A percentile compares a stretch with the other conserved stretches of the same genome.
Evolutionary conservation across 306 rosid genomes (phyloP).

Genomic region (Mimosa bimucronata): DNA sequence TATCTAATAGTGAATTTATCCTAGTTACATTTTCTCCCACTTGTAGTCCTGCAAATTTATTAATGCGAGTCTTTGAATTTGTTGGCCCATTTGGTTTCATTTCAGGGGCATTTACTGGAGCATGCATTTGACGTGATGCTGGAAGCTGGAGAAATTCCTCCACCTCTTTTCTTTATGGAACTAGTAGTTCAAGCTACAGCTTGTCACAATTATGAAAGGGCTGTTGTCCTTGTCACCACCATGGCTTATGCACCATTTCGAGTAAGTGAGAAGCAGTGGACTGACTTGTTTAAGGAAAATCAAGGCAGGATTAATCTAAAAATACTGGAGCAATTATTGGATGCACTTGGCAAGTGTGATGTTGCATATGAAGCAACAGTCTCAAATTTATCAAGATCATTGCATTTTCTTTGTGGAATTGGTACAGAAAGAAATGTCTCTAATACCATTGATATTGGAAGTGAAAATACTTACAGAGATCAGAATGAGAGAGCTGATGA

Average conservation of each 20-base stretch:
- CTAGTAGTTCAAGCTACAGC: constrained; percentile 68
- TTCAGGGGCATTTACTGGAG: constrained; percentile 82
- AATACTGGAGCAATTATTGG: constrained; percentile 52
- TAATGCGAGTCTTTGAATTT: constrained; percentile 21
- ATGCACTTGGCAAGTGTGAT: constrained; percentile 55
- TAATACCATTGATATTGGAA: constrained; percentile 40
- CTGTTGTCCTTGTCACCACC: constrained; percentile 62
- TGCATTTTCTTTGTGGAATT: constrained; percentile 55
- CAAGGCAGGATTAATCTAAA: constrained; percentile 51
- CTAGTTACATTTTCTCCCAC: neutral
- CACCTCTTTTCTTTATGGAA: constrained; percentile 58
- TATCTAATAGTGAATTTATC: constrained; percentile 1
- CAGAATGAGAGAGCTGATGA: constrained; percentile 39
- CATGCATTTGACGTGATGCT: constrained; percentile 80
- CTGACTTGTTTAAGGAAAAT: constrained; percentile 58
- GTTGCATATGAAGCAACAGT: constrained; percentile 71
- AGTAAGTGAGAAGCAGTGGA: constrained; percentile 77
- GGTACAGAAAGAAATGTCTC: constrained; percentile 39
- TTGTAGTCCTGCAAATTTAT: neutral
- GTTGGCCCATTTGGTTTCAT: constrained; percentile 39
- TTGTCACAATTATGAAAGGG: constrained; percentile 58
- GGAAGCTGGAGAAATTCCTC: constrained; percentile 85
- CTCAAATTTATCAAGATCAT: constrained; percentile 61
- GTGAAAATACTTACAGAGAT: constrained; percentile 29
- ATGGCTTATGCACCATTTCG: constrained; percentile 86